A percentile compares a stretch with the other conserved stretches of the same genome.
These are phyloP conservation scores for Persicaria maculosa DNA, from an alignment of 148 eudicot species.

Conservation along the genomic window DNA sequence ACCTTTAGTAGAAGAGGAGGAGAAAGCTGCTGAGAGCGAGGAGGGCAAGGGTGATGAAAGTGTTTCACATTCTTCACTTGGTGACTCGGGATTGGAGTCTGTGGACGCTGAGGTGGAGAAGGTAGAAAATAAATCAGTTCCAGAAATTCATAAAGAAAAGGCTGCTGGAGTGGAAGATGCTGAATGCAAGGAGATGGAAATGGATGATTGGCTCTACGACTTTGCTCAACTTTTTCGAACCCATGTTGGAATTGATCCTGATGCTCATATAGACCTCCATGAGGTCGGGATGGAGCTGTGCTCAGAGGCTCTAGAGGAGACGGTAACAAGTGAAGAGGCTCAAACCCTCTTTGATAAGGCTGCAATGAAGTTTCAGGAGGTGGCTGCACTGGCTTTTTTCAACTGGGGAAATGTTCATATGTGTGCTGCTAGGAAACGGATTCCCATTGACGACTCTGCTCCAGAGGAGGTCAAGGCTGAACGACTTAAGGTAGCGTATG, in stretches of 20 bases:
- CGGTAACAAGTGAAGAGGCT: constrained; percentile 86
- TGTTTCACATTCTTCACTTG: constrained; percentile 50
- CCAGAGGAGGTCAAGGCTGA: constrained; percentile 45
- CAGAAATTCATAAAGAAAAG: constrained; percentile 41
- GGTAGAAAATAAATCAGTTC: constrained; percentile 27
- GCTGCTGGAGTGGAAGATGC: constrained; percentile 35
- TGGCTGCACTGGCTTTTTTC: constrained; percentile 87
- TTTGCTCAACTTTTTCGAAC: constrained; percentile 85
- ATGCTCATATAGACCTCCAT: constrained; percentile 86
- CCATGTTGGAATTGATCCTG: constrained; percentile 92
- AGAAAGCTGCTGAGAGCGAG: constrained; percentile 45
- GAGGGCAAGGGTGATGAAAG: constrained; percentile 48
- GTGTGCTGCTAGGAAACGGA: constrained; percentile 87
- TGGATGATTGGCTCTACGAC: constrained; percentile 94
- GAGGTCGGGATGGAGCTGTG: constrained; percentile 95
- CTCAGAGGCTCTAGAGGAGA: constrained; percentile 90
- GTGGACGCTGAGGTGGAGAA: constrained; percentile 46
- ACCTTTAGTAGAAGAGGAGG: constrained; percentile 53
- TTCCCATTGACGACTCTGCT: constrained; percentile 70
- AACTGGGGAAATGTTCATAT: constrained; percentile 99
- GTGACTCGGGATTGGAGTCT: constrained; percentile 47
- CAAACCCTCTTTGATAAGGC: constrained; percentile 82
- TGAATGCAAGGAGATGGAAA: constrained; percentile 75
- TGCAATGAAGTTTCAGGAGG: constrained; percentile 87
- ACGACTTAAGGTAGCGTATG: constrained; percentile 68